Conservation (phyloP, 2,329 filamentous ascomycete genomes). For the Fusarium sp. region DNA sequence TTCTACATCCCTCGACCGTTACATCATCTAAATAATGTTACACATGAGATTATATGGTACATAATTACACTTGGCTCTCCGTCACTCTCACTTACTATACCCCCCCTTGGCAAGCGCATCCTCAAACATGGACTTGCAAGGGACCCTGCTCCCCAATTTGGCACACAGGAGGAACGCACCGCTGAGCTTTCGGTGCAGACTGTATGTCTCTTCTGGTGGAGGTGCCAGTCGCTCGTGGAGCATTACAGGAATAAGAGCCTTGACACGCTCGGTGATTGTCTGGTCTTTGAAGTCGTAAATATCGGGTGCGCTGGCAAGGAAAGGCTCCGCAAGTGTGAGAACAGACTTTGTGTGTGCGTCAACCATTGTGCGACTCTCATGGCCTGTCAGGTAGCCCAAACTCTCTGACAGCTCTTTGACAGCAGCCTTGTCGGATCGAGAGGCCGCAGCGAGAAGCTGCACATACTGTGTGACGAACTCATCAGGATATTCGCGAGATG, state of each 20-base stretch:
- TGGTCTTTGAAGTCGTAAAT: slow-evolving; percentile 93
- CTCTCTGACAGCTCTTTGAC: slow-evolving; percentile 75
- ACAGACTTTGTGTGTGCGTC: slow-evolving; percentile 90
- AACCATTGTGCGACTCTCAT: slow-evolving; percentile 85
- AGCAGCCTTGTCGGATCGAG: slow-evolving; percentile 69
- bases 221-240: slow-evolving; percentile 85
- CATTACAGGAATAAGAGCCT: slow-evolving; percentile 90
- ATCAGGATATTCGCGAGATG: slow-evolving; percentile 83
- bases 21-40: slow-evolving; percentile 30
- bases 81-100: slow-evolving; percentile 29
- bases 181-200: slow-evolving; percentile 91
- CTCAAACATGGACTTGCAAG: slow-evolving; percentile 81
- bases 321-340: slow-evolving; percentile 90
- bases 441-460: slow-evolving; percentile 79
- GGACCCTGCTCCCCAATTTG: slow-evolving; percentile 80
- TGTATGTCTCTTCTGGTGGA: slow-evolving; percentile 97
- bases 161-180: slow-evolving; percentile 95
- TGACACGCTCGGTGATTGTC: slow-evolving; percentile 94
- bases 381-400: slow-evolving; percentile 91
- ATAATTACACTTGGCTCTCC: slow-evolving; percentile 3
- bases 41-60: slow-evolving; percentile 23
- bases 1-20: slow-evolving; percentile 13
- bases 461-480: slow-evolving; percentile 84
- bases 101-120: slow-evolving; percentile 56
- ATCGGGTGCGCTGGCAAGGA: slow-evolving; percentile 76